Percentiles rank a stretch among this genome's conserved stretches.
Conservation (phyloP, 2,329 filamentous ascomycete genomes). For the Pseudopyrenochaeta lycopersici region DNA sequence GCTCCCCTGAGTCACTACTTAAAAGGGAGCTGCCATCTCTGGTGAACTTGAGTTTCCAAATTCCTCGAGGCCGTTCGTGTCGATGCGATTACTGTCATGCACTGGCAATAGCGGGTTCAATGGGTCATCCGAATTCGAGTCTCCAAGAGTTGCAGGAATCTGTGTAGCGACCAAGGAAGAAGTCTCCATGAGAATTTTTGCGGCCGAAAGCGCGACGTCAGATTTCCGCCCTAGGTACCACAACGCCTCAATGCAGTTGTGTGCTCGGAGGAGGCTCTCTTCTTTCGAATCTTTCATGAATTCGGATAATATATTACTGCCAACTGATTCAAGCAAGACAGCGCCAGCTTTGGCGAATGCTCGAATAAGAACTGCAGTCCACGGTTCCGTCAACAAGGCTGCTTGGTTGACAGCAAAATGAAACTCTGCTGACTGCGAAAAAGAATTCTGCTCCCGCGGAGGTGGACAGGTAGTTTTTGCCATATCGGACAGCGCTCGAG, state of each 20-base stretch:
- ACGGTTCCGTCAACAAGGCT: slow-evolving; percentile 67
- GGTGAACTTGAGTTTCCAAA: too few relatives aligned
- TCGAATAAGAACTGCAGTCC: slow-evolving; percentile 65
- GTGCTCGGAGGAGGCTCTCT: not conserved
- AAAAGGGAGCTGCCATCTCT: too few relatives aligned
- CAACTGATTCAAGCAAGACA: slow-evolving; percentile 48
- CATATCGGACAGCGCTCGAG: slow-evolving; percentile 58
- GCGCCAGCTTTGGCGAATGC: slow-evolving; percentile 61
- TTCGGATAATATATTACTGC: not conserved
- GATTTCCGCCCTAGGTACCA: slow-evolving; percentile 65
- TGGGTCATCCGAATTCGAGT: too few relatives aligned
- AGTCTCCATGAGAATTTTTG: slow-evolving; percentile 9
- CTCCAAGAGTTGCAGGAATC: too few relatives aligned
- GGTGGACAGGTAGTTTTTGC: slow-evolving; percentile 56
- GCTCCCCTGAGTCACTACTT: too few relatives aligned
- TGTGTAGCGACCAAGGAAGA: too few relatives aligned
- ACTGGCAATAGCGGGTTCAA: too few relatives aligned
- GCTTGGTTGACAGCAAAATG: slow-evolving; percentile 65
- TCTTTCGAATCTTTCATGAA: not conserved
- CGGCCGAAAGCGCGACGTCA: slow-evolving; percentile 57
- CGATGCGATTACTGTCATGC: too few relatives aligned
- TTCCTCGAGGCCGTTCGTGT: too few relatives aligned
- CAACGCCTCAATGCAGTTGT: slow-evolving; percentile 61
- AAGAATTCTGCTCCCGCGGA: slow-evolving; percentile 26
- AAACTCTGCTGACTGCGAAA: slow-evolving; percentile 53